A percentile compares a stretch with the other conserved stretches of the same genome.
phyloP scores from a whole-genome alignment of 2,329 filamentous ascomycete species.

The Xylariales sp. region DNA sequence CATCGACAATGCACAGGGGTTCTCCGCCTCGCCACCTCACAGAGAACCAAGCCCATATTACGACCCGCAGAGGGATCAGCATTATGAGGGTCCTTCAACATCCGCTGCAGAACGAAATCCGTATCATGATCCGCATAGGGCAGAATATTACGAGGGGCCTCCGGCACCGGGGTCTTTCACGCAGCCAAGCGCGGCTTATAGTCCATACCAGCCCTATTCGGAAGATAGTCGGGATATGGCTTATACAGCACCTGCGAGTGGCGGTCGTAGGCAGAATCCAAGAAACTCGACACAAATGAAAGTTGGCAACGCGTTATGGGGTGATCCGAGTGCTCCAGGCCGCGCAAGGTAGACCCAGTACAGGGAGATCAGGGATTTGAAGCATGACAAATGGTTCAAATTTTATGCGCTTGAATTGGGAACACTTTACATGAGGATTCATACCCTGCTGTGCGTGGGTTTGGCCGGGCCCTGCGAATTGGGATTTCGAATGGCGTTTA shows the following conservation, averaged over 20 bases:
- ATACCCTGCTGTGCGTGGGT: too few species aligned
- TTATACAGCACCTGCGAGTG: conserved; percentile 8
- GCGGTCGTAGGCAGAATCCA: conserved; percentile 11
- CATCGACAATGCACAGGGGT: conserved; percentile 36
- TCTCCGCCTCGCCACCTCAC: conserved; percentile 15
- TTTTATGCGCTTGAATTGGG: too few species aligned
- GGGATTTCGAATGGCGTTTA: too few species aligned
- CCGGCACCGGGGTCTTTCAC: not conserved
- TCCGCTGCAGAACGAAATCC: too few species aligned
- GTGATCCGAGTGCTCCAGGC: conserved; percentile 12
- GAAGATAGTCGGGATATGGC: conserved; percentile 20
- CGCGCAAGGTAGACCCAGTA: not conserved
- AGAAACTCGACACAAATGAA: conserved; percentile 26
- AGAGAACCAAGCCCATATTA: conserved; percentile 15
- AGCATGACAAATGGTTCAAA: conserved; percentile 1
- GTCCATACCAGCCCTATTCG: conserved; percentile 14
- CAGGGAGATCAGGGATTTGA: conserved; percentile 1
- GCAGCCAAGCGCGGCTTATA: not conserved
- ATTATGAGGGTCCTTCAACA: conserved; percentile 8
- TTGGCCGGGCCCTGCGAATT: too few species aligned
- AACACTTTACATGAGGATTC: too few species aligned
- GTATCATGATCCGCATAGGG: conserved; percentile 15
- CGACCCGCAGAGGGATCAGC: conserved; percentile 3
- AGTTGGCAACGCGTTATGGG: conserved; percentile 30
- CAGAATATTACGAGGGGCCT: conserved; percentile 5